These are phyloP conservation scores for Termitomyces sp. DNA, from an alignment of 1,284 basidiomycete genomes.

Conservation along the genomic window DNA sequence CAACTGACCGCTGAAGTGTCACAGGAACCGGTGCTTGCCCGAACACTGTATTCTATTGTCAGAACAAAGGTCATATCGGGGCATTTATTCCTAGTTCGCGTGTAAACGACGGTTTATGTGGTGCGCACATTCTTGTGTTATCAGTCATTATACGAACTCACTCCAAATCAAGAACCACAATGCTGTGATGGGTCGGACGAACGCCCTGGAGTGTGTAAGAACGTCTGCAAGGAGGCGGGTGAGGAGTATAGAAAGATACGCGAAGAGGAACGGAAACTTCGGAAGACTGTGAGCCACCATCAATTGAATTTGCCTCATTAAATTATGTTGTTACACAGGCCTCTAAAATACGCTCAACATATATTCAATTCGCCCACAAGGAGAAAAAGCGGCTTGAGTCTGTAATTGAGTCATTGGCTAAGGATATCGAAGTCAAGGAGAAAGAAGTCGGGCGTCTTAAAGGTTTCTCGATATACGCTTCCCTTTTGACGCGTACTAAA, in stretches of 20 bases:
- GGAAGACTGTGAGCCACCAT: constrained; percentile 65
- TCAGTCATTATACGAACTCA: background rate
- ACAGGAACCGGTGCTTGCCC: constrained; percentile 86
- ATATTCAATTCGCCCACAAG: constrained; percentile 82
- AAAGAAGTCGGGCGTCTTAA: constrained; percentile 65
- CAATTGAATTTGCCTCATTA: background rate
- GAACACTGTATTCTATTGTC: constrained; percentile 79
- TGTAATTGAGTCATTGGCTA: constrained; percentile 45
- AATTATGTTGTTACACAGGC: constrained; percentile 47
- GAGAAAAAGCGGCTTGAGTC: constrained; percentile 80
- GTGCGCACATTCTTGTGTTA: constrained; percentile 39
- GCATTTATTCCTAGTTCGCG: constrained; percentile 72
- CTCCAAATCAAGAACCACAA: constrained; percentile 62
- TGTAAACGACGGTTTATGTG: constrained; percentile 95
- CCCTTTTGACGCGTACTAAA: background rate
- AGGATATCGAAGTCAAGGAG: constrained; percentile 58
- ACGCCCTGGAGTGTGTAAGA: constrained; percentile 69
- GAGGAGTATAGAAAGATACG: constrained; percentile 60
- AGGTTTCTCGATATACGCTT: constrained; percentile 35
- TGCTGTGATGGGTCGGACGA: constrained; percentile 99
- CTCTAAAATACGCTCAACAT: constrained; percentile 84
- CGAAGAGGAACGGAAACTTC: constrained; percentile 71
- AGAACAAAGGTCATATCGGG: constrained; percentile 87
- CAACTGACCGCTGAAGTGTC: constrained; percentile 1
- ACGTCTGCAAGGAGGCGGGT: constrained; percentile 77